Percentiles rank a stretch among this genome's conserved stretches.
phyloP scores from a whole-genome alignment of 2,329 filamentous ascomycete species.

The Colletotrichum sp. region DNA sequence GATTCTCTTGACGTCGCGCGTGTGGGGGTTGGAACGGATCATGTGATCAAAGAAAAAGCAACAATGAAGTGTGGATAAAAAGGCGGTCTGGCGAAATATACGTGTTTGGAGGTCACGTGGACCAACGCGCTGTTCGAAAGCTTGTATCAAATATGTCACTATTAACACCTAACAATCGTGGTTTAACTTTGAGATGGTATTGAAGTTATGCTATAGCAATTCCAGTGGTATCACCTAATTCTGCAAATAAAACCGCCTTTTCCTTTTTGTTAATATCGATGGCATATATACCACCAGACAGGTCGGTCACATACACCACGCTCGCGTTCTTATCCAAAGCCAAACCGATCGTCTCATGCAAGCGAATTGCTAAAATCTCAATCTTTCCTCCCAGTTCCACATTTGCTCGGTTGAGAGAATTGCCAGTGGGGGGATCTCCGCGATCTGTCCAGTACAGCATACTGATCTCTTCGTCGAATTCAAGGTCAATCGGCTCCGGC shows the following conservation, averaged over 20 bases:
- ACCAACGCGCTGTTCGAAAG: neutral
- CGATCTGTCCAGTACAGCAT: conserved; percentile 4
- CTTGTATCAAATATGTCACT: neutral
- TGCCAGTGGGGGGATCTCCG: conserved; percentile 1
- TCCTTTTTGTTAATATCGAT: neutral
- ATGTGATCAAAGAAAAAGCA: neutral
- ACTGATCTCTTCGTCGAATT: neutral
- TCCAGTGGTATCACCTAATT: neutral
- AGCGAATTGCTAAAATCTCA: neutral
- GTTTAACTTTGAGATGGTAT: neutral
- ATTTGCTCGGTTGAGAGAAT: neutral
- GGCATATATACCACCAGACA: neutral
- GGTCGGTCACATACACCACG: neutral
- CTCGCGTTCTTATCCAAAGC: neutral
- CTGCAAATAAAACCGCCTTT: neutral
- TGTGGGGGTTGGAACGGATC: neutral
- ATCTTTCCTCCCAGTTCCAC: neutral
- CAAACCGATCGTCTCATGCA: neutral
- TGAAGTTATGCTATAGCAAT: neutral
- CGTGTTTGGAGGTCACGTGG: neutral
- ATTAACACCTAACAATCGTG: neutral
- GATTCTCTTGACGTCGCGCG: neutral
- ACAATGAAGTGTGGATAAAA: neutral
- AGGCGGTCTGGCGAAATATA: neutral
- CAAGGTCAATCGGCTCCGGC: conserved; percentile 1